Percentiles rank a stretch among this genome's conserved stretches.
Evolutionary conservation across 768 basidiomycete species (phyloP).

Genomic region (Solioccasus polychromus): DNA sequence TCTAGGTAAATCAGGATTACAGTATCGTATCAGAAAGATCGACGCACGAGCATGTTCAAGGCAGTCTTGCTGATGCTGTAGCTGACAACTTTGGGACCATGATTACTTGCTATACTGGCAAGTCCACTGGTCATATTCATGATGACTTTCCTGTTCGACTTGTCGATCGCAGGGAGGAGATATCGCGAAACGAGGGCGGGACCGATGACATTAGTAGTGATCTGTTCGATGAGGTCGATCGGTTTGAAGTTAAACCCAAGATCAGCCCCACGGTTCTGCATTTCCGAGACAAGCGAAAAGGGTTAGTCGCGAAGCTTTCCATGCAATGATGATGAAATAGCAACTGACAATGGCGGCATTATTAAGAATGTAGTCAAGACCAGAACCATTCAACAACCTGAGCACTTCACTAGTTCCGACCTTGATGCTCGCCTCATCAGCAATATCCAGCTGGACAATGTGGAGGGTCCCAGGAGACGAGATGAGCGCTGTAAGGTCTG

Average conservation of each 20-base stretch:
- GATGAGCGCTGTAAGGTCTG: constrained; percentile 10
- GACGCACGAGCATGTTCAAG: constrained; percentile 12
- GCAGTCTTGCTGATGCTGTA: constrained; percentile 16
- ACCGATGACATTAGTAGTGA: constrained; percentile 34
- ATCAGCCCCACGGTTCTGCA: constrained; percentile 24
- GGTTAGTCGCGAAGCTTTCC: neutral
- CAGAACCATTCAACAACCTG: constrained; percentile 25
- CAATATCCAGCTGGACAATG: constrained; percentile 33
- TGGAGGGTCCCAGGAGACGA: constrained; percentile 29
- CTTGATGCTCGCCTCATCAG: constrained; percentile 25
- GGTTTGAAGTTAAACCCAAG: constrained; percentile 24
- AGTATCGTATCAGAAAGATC: neutral
- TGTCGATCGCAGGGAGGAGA: constrained; percentile 36
- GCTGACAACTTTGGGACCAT: neutral
- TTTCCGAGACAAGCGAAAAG: neutral
- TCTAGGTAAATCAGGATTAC: neutral
- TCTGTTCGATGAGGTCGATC: constrained; percentile 11
- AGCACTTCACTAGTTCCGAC: constrained; percentile 19
- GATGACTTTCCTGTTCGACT: constrained; percentile 31
- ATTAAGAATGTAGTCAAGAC: constrained; percentile 39
- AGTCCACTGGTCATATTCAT: constrained; percentile 35
- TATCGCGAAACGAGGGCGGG: constrained; percentile 29
- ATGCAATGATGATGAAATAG: neutral
- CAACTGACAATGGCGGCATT: constrained; percentile 38
- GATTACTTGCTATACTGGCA: constrained; percentile 27